phyloP scores from a whole-genome alignment of 2,329 filamentous ascomycete genomes.

The Fusarium sp. region DNA sequence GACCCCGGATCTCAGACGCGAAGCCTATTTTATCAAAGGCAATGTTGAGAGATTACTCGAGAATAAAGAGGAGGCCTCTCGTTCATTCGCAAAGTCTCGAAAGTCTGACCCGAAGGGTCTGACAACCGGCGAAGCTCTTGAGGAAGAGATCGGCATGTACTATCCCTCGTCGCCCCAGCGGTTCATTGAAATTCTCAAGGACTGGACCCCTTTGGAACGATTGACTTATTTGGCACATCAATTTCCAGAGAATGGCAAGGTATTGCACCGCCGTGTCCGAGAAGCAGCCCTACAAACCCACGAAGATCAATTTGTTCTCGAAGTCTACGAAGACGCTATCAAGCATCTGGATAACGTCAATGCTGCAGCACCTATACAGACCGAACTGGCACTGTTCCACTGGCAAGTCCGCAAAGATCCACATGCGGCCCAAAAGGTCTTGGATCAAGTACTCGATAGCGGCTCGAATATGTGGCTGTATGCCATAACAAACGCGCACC shows the following conservation, averaged over 20 bases:
- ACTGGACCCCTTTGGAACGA: constrained; percentile 44
- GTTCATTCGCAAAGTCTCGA: background rate
- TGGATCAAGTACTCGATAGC: constrained; percentile 43
- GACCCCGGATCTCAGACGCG: no score
- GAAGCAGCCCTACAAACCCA: constrained; percentile 30
- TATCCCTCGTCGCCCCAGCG: background rate
- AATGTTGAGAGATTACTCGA: background rate
- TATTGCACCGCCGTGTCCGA: constrained; percentile 22
- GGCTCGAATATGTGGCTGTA: rapidly evolving
- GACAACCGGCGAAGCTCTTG: background rate
- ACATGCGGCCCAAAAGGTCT: constrained; percentile 11
- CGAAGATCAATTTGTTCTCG: constrained; percentile 39
- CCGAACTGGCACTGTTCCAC: constrained; percentile 35
- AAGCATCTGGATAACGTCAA: constrained; percentile 45
- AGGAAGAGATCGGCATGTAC: background rate
- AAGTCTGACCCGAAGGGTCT: background rate
- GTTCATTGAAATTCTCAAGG: constrained; percentile 33
- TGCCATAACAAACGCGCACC: background rate
- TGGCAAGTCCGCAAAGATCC: constrained; percentile 32
- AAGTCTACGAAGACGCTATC: constrained; percentile 42
- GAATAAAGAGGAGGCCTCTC: rapidly evolving
- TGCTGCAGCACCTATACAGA: constrained; percentile 38
- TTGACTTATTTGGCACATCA: constrained; percentile 45
- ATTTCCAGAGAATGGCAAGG: constrained; percentile 9
- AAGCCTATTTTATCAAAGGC: no score